A percentile compares a stretch with the other conserved stretches of the same genome.
Evolutionary conservation across 2,329 filamentous ascomycete genomes (phyloP).

Genomic region (Tolypocladium tropicale): DNA sequence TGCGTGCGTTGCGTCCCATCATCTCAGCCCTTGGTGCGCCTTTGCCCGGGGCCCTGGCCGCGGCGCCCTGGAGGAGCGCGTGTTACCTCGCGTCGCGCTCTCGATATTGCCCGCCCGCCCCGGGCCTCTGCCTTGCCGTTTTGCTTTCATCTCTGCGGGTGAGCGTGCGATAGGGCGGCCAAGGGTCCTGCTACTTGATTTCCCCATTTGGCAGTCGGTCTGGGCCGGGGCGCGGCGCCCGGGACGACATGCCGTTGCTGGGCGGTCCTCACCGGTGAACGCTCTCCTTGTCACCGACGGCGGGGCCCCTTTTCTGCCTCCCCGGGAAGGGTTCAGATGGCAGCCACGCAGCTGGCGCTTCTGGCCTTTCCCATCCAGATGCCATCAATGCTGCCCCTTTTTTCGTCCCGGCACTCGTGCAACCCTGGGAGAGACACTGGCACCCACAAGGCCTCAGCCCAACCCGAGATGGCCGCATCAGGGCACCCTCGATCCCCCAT

Average conservation of each 20-base stretch:
- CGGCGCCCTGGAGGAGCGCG: too few species aligned
- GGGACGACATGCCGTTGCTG: background rate
- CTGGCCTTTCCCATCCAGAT: background rate
- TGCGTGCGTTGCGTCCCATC: background rate
- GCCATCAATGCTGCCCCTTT: background rate
- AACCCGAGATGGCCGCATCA: too few species aligned
- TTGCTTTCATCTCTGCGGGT: background rate
- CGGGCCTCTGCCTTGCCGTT: background rate
- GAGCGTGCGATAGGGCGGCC: too few species aligned
- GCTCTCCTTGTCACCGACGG: background rate
- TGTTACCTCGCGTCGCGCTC: too few species aligned
- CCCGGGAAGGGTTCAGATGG: background rate
- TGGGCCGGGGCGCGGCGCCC: background rate
- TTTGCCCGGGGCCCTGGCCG: too few species aligned
- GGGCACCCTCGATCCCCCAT: too few species aligned
- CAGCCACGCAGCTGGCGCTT: background rate
- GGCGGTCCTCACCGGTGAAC: background rate
- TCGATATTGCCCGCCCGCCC: too few species aligned
- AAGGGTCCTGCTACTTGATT: too few species aligned
- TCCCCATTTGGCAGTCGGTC: background rate
- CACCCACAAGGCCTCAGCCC: background rate
- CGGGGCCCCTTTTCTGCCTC: background rate
- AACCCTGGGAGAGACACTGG: background rate
- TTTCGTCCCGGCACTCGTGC: background rate
- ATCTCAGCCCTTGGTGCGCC: background rate